Evolutionary conservation across 2,329 filamentous ascomycete genomes (phyloP).

Genomic region (Aspergillus luchuensis): DNA sequence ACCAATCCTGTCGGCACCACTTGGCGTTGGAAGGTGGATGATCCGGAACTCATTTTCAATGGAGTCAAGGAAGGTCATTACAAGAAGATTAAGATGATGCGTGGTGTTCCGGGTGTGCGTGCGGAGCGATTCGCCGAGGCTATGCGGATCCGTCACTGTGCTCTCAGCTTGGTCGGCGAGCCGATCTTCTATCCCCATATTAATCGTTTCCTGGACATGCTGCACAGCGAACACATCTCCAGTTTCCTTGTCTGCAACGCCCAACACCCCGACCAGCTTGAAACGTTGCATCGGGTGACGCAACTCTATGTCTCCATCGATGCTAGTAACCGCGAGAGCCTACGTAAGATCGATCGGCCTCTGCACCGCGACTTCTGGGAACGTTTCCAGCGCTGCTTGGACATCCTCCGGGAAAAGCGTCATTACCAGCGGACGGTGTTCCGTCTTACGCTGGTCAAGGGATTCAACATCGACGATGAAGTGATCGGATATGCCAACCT

Average conservation of each 20-base stretch:
- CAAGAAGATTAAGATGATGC: slow-evolving; percentile 96
- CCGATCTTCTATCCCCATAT: slow-evolving; percentile 99
- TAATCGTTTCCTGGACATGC: slow-evolving; percentile 82
- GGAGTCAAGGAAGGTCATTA: slow-evolving; percentile 92
- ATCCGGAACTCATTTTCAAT: slow-evolving; percentile 83
- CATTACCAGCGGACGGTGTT: slow-evolving; percentile 91
- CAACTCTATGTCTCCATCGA: slow-evolving; percentile 97
- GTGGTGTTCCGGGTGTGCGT: slow-evolving; percentile 87
- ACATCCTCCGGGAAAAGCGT: slow-evolving; percentile 81
- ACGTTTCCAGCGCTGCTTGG: slow-evolving; percentile 85
- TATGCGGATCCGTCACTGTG: slow-evolving; percentile 90
- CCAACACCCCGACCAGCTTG: slow-evolving; percentile 90
- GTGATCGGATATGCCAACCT: slow-evolving; percentile 86
- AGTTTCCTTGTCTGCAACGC: slow-evolving; percentile 97
- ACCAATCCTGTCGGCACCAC: slow-evolving; percentile 96
- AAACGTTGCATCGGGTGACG: slow-evolving; percentile 78
- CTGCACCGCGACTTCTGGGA: slow-evolving; percentile 98
- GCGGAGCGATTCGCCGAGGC: slow-evolving; percentile 91
- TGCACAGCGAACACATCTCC: slow-evolving; percentile 84
- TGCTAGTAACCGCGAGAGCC: slow-evolving; percentile 82
- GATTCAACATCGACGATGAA: slow-evolving; percentile 96
- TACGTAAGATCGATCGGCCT: slow-evolving; percentile 86
- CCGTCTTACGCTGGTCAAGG: slow-evolving; percentile 91
- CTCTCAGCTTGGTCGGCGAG: slow-evolving; percentile 87
- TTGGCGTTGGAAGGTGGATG: slow-evolving; percentile 95